phyloP scores from a whole-genome alignment of 306 rosid genomes.

The Prunus mira region DNA sequence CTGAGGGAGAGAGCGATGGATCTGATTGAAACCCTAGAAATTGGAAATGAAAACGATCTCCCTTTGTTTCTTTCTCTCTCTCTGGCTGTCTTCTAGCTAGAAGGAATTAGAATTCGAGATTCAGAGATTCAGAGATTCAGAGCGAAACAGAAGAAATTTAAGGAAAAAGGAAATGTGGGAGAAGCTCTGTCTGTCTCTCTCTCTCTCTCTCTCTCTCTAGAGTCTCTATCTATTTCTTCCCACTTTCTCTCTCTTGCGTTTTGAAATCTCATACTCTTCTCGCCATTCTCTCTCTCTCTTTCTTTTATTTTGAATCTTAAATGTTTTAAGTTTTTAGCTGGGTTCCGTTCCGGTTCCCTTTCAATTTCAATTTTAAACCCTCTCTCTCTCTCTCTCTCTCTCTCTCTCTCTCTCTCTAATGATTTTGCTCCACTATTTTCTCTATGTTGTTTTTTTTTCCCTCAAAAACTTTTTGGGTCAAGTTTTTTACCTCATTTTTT shows the following conservation, averaged over 20 bases:
- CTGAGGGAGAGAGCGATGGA: constrained; percentile 11
- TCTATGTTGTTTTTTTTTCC: not conserved
- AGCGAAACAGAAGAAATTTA: not conserved
- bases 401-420: not conserved
- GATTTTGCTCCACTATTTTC: constrained; percentile 1
- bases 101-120: not conserved
- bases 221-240: constrained; percentile 23
- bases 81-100: not conserved
- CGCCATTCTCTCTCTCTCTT: constrained; percentile 1
- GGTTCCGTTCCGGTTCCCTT: not conserved
- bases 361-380: constrained; percentile 9
- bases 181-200: constrained; percentile 5
- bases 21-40: constrained; percentile 37
- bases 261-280: constrained; percentile 14
- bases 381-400: not conserved
- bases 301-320: constrained; percentile 20
- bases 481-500: too few species aligned
- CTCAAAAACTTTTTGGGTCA: not conserved
- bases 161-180: constrained; percentile 12
- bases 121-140: not conserved
- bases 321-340: not conserved
- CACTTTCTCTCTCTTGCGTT: constrained; percentile 30
- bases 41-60: constrained; percentile 21
- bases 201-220: constrained; percentile 14
- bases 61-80: not conserved